phyloP scores from a whole-genome alignment of 2,329 filamentous ascomycete genomes.

The Epichloe festucae region DNA sequence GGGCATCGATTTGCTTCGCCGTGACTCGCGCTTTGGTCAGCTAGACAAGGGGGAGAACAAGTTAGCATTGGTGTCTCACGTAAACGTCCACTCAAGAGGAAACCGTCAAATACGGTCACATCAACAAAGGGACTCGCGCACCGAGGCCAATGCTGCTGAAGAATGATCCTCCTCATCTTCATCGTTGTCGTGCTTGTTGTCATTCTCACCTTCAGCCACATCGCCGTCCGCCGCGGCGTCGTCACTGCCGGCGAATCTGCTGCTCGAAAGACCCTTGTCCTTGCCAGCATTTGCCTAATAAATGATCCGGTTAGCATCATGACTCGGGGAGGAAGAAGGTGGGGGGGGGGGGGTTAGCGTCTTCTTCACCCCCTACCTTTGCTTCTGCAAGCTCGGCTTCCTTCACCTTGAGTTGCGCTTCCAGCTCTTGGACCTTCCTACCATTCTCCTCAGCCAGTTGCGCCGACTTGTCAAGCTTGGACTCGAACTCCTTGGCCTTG shows the following conservation, averaged over 20 bases:
- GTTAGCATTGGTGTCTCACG: neutral
- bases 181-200: conserved; percentile 35
- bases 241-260: conserved; percentile 35
- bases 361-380: conserved; percentile 28
- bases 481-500: conserved; percentile 38
- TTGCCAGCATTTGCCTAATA: conserved; percentile 34
- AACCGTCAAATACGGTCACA: conserved; percentile 18
- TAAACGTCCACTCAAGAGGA: conserved; percentile 3
- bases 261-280: conserved; percentile 39
- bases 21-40: conserved; percentile 32
- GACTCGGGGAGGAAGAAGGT: neutral
- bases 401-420: conserved; percentile 47
- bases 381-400: conserved; percentile 51
- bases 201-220: conserved; percentile 44
- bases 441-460: conserved; percentile 33
- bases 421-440: conserved; percentile 35
- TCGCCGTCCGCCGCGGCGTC: conserved; percentile 22
- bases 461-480: conserved; percentile 33
- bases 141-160: conserved; percentile 53
- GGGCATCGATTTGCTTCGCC: conserved; percentile 36
- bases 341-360: too few species aligned
- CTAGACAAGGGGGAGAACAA: conserved; percentile 17
- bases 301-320: neutral
- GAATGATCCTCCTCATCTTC: conserved; percentile 42
- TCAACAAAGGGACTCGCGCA: conserved; percentile 42